Evolutionary conservation across 768 basidiomycete genomes (phyloP).

Genomic region (Hirschioporus abietinus): DNA sequence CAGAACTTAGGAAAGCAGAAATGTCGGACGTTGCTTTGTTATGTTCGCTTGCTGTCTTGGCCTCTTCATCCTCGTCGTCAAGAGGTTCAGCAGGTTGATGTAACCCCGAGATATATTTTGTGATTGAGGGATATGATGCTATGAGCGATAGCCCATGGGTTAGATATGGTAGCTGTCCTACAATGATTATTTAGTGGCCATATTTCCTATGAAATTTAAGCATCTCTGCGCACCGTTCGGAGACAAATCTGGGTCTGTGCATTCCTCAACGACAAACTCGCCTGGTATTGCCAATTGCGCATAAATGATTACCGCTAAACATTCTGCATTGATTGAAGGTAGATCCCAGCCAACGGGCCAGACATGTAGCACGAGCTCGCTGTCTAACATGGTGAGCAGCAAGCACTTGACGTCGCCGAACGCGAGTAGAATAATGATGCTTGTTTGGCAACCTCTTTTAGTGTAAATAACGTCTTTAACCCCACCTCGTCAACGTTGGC

Average conservation of each 20-base stretch:
- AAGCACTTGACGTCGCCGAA: neutral
- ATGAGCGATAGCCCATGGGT: conserved; percentile 49
- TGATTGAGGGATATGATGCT: conserved; percentile 53
- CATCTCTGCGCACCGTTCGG: conserved; percentile 56
- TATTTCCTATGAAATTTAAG: neutral
- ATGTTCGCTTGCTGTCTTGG: neutral
- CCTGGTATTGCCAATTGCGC: conserved; percentile 67
- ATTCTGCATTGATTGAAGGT: conserved; percentile 61
- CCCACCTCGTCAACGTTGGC: neutral
- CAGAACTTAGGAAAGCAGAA: conserved; percentile 40
- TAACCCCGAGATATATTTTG: conserved; percentile 57
- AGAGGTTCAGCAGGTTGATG: conserved; percentile 27
- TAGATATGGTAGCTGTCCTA: conserved; percentile 72
- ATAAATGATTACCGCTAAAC: conserved; percentile 59
- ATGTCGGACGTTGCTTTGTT: conserved; percentile 30
- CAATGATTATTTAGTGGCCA: neutral
- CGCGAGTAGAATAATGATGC: neutral
- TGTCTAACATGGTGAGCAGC: neutral
- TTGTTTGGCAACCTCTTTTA: neutral
- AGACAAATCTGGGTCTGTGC: conserved; percentile 64
- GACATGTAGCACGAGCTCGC: conserved; percentile 41
- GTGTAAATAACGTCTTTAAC: neutral
- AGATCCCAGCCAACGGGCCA: conserved; percentile 68
- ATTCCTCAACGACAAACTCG: conserved; percentile 56
- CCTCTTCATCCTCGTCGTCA: conserved; percentile 14